phyloP scores from a whole-genome alignment of 2,329 filamentous ascomycete species.

The Neonectria faginata region DNA sequence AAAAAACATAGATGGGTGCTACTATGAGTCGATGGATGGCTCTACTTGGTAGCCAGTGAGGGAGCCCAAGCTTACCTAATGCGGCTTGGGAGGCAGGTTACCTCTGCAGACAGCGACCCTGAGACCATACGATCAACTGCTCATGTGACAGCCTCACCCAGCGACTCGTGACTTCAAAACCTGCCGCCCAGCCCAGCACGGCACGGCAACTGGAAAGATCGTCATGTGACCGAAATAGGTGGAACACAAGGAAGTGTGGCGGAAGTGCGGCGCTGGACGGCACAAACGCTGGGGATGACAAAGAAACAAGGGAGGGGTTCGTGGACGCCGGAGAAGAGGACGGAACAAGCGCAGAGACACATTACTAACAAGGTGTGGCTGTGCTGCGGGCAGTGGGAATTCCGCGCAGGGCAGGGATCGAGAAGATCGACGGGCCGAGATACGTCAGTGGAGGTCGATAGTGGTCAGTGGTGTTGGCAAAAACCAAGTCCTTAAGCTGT shows the following conservation, averaged over 20 bases:
- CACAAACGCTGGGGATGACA: conserved; percentile 10
- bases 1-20: conserved; percentile 5
- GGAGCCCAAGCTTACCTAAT: conserved; percentile 17
- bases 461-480: conserved; percentile 16
- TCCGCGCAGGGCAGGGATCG: conserved; percentile 32
- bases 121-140: conserved; percentile 17
- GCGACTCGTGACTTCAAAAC: conserved; percentile 20
- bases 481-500: conserved; percentile 14
- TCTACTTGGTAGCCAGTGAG: conserved; percentile 7
- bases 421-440: conserved; percentile 40
- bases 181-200: not conserved
- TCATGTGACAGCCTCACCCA: conserved; percentile 24
- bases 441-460: conserved; percentile 39
- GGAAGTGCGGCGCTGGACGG: not conserved
- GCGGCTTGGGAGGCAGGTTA: conserved; percentile 24
- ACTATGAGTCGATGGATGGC: conserved; percentile 6
- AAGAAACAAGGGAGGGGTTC: not conserved
- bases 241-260: conserved; percentile 32
- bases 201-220: conserved; percentile 11
- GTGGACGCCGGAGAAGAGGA: not conserved
- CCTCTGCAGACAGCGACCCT: conserved; percentile 17
- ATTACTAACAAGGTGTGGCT: conserved; percentile 41
- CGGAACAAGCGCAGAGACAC: conserved; percentile 6
- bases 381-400: conserved; percentile 38
- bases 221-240: conserved; percentile 43